phyloP scores from a whole-genome alignment of 768 basidiomycete genomes.

The Tylopilus balloui region DNA sequence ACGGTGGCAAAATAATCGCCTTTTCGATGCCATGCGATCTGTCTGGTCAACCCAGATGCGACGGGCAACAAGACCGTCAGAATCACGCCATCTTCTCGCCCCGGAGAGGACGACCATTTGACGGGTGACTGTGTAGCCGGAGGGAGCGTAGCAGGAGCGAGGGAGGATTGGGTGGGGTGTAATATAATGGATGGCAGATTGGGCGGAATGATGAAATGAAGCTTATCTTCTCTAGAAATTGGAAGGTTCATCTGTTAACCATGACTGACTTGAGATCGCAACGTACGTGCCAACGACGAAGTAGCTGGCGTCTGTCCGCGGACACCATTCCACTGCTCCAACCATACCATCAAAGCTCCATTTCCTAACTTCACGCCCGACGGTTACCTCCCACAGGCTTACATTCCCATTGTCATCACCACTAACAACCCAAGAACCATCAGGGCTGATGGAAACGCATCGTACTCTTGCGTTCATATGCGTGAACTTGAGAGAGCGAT shows the following conservation, averaged over 20 bases:
- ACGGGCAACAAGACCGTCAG: constrained; percentile 59
- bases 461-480: constrained; percentile 70
- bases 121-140: constrained; percentile 57
- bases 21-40: constrained; percentile 87
- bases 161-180: constrained; percentile 54
- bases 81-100: constrained; percentile 50
- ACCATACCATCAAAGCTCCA: constrained; percentile 83
- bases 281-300: constrained; percentile 79
- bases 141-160: constrained; percentile 62
- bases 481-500: constrained; percentile 64
- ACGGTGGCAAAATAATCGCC: constrained; percentile 97
- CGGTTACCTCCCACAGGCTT: constrained; percentile 85
- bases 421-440: constrained; percentile 87
- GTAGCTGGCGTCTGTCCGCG: constrained; percentile 73
- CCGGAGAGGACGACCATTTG: constrained; percentile 59
- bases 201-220: constrained; percentile 80
- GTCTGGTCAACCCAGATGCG: constrained; percentile 67
- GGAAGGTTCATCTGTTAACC: constrained; percentile 7
- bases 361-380: constrained; percentile 82
- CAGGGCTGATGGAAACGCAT: constrained; percentile 75
- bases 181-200: constrained; percentile 59
- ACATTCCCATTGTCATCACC: constrained; percentile 88
- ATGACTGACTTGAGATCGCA: constrained; percentile 3
- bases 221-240: constrained; percentile 63
- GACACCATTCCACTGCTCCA: constrained; percentile 90